A percentile compares a stretch with the other conserved stretches of the same genome.
Evolutionary conservation across 768 basidiomycete species (phyloP).

Genomic region (Podaxis sp.): DNA sequence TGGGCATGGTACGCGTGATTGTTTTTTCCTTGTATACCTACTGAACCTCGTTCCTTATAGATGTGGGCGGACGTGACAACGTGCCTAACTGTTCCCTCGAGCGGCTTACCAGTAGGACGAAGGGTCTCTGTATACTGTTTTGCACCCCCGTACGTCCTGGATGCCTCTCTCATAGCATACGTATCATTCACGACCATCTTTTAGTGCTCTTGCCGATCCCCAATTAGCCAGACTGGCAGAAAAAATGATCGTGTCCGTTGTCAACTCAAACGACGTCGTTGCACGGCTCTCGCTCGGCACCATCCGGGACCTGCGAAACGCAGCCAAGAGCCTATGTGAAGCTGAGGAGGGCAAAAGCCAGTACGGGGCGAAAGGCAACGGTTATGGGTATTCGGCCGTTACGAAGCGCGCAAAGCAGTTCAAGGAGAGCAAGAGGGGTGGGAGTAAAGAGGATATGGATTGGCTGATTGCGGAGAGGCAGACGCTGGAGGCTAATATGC

Average conservation of each 20-base stretch:
- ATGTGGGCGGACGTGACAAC: slow-evolving; percentile 85
- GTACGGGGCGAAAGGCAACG: slow-evolving; percentile 18
- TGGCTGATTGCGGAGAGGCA: slow-evolving; percentile 80
- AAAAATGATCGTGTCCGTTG: slow-evolving; percentile 71
- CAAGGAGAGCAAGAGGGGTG: slow-evolving; percentile 49
- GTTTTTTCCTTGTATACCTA: not conserved
- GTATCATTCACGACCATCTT: not conserved
- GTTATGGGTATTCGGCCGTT: slow-evolving; percentile 54
- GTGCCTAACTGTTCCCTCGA: slow-evolving; percentile 65
- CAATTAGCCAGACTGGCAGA: slow-evolving; percentile 58
- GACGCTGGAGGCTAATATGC: slow-evolving; percentile 86
- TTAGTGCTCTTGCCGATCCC: slow-evolving; percentile 62
- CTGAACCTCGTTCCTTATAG: slow-evolving; percentile 34
- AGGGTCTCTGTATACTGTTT: slow-evolving; percentile 76
- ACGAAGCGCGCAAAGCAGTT: slow-evolving; percentile 52
- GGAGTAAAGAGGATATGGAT: slow-evolving; percentile 51
- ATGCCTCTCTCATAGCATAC: not conserved
- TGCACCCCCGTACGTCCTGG: slow-evolving; percentile 66
- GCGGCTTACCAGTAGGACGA: slow-evolving; percentile 67
- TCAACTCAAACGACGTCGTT: slow-evolving; percentile 82
- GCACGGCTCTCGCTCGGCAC: slow-evolving; percentile 77
- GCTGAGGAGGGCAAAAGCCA: slow-evolving; percentile 42
- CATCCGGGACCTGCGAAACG: slow-evolving; percentile 72
- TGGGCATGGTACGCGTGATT: slow-evolving; percentile 59
- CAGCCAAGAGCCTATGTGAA: slow-evolving; percentile 79